Evolutionary conservation across 768 basidiomycete species (phyloP).

Genomic region (Collybia mongolica): DNA sequence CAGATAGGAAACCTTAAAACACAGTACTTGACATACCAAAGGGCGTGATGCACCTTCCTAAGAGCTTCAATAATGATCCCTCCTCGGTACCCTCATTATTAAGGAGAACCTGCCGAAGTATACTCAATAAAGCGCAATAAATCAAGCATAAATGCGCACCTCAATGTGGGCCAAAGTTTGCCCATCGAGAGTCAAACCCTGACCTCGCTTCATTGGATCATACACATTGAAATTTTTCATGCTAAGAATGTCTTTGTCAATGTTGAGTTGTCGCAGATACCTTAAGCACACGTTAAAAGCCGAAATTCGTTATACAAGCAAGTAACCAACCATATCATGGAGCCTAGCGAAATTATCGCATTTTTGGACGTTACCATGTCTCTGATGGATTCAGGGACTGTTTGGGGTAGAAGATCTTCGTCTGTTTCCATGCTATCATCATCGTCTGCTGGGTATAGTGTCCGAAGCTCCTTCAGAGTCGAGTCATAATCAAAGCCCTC

Average conservation of each 20-base stretch:
- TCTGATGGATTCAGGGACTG: slow-evolving; percentile 71
- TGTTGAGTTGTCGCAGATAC: slow-evolving; percentile 91
- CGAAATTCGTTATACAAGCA: neutral
- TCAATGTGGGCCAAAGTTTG: slow-evolving; percentile 95
- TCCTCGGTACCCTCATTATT: slow-evolving; percentile 95
- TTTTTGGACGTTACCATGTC: slow-evolving; percentile 61
- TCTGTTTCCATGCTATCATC: slow-evolving; percentile 45
- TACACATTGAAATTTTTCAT: slow-evolving; percentile 99
- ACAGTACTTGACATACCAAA: slow-evolving; percentile 58
- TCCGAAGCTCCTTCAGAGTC: slow-evolving; percentile 66
- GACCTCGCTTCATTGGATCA: slow-evolving; percentile 91
- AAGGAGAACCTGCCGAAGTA: slow-evolving; percentile 60
- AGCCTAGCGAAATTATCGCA: slow-evolving; percentile 85
- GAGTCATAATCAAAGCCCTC: slow-evolving; percentile 82
- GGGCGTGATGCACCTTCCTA: slow-evolving; percentile 85
- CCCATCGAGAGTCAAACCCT: slow-evolving; percentile 85
- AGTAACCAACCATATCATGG: slow-evolving; percentile 78
- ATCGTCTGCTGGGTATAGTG: slow-evolving; percentile 54
- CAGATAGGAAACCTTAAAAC: neutral
- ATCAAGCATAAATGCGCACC: slow-evolving; percentile 36
- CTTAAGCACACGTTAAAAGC: slow-evolving; percentile 33
- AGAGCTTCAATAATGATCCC: slow-evolving; percentile 80
- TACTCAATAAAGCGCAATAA: slow-evolving; percentile 1
- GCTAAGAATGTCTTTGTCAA: slow-evolving; percentile 91
- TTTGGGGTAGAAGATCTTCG: slow-evolving; percentile 33